A percentile compares a stretch with the other conserved stretches of the same genome.
phyloP scores from a whole-genome alignment of 1,139 yeast genomes.

The Debaryomyces sp. region DNA sequence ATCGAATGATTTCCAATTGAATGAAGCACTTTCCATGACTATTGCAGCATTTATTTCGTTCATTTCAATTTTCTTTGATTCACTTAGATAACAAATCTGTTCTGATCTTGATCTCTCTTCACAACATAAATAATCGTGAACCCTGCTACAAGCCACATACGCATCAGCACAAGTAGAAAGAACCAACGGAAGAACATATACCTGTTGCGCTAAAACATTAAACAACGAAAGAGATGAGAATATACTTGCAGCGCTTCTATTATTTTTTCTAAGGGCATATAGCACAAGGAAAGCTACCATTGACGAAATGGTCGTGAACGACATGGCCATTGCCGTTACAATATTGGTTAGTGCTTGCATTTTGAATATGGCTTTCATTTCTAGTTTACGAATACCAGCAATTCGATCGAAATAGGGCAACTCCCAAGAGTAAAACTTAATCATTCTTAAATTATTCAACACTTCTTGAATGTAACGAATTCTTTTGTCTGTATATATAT shows the following conservation, averaged over 20 bases:
- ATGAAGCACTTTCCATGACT: conserved; percentile 52
- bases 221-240: conserved; percentile 81
- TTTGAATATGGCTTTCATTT: conserved; percentile 49
- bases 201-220: conserved; percentile 54
- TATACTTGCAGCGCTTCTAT: conserved; percentile 67
- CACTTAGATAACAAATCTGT: conserved; percentile 26
- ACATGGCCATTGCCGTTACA: conserved; percentile 57
- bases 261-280: conserved; percentile 48
- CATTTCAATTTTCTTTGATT: conserved; percentile 17
- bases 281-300: conserved; percentile 73
- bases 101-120: conserved; percentile 20
- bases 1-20: conserved; percentile 66
- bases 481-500: conserved; percentile 35
- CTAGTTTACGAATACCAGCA: conserved; percentile 48
- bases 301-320: conserved; percentile 68
- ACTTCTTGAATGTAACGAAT: conserved; percentile 39
- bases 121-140: conserved; percentile 52
- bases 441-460: conserved; percentile 36
- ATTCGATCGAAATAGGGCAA: conserved; percentile 53
- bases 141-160: conserved; percentile 61
- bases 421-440: conserved; percentile 66
- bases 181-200: conserved; percentile 71
- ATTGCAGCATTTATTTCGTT: conserved; percentile 39
- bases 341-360: conserved; percentile 62
- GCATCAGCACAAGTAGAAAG: conserved; percentile 72